Evolutionary conservation across 768 basidiomycete genomes (phyloP), one percentile per base, ranked within the genome.

Genomic region (Plicaturopsis crispa): DNA sequence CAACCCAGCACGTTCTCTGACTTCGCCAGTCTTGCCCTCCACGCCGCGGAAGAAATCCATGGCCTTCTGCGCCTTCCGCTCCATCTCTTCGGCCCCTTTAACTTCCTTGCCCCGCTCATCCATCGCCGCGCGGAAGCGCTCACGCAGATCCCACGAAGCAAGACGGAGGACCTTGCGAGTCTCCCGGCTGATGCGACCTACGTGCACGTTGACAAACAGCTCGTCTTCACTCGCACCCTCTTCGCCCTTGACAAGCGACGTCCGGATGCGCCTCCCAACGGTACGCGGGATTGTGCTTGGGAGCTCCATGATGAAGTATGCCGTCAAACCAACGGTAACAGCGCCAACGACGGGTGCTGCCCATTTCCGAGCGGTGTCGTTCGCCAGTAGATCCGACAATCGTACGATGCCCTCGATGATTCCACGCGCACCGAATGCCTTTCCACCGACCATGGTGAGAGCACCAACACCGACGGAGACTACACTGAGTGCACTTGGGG

Each of bases 151-250:
- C 89, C 89, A 97, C 16, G 84, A 80, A 14, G 87, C 93, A 21
- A 91, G 59, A 34, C 93, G 70, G 42, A 99, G 64, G 33, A 99
- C 94, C 66, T 97, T 97, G 50, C 94, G 74, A 17, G 90, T 87
- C 71, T 98, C 94, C 24, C 78, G 69, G 37, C 78, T 66, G 28
- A 97, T 72, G 16, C 94, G 70, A 31, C 65, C 69, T 2, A 75
- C 71, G 52, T 97, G 82, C 2, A 62, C 67, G 40, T 80, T 75
- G 21, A 83, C 71, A 51, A 81, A 91, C 21, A 66, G 57, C 36
- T 77, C 68, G 33, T 75, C 72, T 23, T 66, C 60, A 17, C 72
- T 71, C 14, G 66, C 61, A 17, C 57, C 65, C 21, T 68, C 69
- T 31, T 66, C 65, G n/a, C 55, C 47, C 22, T 58, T 64, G 12